Evolutionary conservation across 75 land plant species (phyloP).

Genomic region (Selaginella tamariscina): DNA sequence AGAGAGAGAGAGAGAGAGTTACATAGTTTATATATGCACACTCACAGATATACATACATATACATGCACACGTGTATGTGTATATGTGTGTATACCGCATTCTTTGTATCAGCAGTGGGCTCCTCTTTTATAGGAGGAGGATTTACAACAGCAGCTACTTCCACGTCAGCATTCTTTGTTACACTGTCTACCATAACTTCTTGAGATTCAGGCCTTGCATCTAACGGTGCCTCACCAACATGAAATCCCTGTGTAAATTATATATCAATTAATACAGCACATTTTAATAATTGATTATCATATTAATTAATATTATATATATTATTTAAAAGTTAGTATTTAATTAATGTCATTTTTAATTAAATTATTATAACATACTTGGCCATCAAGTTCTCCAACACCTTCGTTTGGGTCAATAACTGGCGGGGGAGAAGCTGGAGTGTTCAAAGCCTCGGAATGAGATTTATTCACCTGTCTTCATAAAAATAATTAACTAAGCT

Average conservation of each 20-base stretch:
- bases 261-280: not conserved
- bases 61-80: not conserved
- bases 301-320: not conserved
- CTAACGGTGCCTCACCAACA: slow-evolving; percentile 16
- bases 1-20: too few species aligned
- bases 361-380: slow-evolving; percentile 12
- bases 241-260: slow-evolving; percentile 15
- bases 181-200: not conserved
- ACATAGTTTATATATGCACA: too few species aligned
- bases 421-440: too few species aligned
- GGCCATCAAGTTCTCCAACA: slow-evolving; percentile 17
- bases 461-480: too few species aligned
- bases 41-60: not conserved
- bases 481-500: too few species aligned
- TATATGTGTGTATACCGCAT: not conserved
- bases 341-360: too few species aligned
- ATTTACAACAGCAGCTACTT: not conserved
- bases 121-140: slow-evolving; percentile 1
- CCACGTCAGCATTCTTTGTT: not conserved
- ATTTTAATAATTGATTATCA: not conserved
- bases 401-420: slow-evolving; percentile 3
- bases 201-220: slow-evolving; percentile 11
- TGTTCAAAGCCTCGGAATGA: too few species aligned
- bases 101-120: not conserved
- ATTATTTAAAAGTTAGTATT: too few species aligned